These are phyloP conservation scores for Xerocomus spinulosus DNA, from an alignment of 768 basidiomycete species.

Conservation along the genomic window DNA sequence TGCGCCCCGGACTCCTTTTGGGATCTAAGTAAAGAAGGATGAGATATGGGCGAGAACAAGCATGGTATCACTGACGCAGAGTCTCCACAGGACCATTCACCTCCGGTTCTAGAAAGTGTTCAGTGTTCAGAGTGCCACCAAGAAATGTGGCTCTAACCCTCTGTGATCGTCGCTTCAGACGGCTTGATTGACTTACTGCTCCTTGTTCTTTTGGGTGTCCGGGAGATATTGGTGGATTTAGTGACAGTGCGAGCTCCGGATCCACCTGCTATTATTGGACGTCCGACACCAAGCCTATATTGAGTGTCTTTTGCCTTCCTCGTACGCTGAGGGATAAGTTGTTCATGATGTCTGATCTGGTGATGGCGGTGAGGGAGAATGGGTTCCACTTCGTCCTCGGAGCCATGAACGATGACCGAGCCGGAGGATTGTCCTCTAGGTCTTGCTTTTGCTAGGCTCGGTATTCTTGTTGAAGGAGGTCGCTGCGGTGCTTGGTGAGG, in stretches of 20 bases:
- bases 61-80: conserved; percentile 13
- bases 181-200: conserved; percentile 47
- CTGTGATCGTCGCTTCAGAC: conserved; percentile 52
- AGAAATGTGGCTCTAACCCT: conserved; percentile 35
- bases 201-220: conserved; percentile 44
- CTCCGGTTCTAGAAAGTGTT: conserved; percentile 25
- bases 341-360: conserved; percentile 11
- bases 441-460: conserved; percentile 25
- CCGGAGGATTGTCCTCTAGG: conserved; percentile 31
- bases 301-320: conserved; percentile 73
- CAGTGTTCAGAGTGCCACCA: conserved; percentile 5
- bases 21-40: conserved; percentile 3
- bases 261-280: conserved; percentile 63
- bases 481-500: conserved; percentile 22
- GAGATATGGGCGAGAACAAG: not conserved
- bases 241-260: conserved; percentile 62
- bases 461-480: conserved; percentile 31
- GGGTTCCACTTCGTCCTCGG: conserved; percentile 41
- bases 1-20: conserved; percentile 1
- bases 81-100: conserved; percentile 8
- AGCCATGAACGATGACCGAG: conserved; percentile 37
- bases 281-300: conserved; percentile 64
- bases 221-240: conserved; percentile 50
- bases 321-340: conserved; percentile 36
- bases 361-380: conserved; percentile 19